Conservation (phyloP, 2,329 filamentous ascomycete species). For the Nothophoma quercina region DNA sequence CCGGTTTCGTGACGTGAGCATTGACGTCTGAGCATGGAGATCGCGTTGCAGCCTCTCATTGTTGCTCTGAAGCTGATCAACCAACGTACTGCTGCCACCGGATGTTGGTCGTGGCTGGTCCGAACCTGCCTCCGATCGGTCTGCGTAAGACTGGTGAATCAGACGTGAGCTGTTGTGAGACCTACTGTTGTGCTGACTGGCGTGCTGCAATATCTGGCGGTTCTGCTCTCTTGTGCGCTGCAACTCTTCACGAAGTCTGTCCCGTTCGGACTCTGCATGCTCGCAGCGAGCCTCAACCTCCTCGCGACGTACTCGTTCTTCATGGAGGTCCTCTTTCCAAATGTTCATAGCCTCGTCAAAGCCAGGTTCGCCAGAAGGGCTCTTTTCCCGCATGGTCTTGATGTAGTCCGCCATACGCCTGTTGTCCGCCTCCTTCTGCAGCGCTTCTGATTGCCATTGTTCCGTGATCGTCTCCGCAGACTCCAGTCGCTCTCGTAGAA, state of each 20-base stretch:
- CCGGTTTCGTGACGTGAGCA: conserved; percentile 93
- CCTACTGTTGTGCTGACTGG: conserved; percentile 48
- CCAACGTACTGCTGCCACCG: conserved; percentile 69
- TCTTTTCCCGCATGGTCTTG: conserved; percentile 64
- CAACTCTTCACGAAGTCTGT: conserved; percentile 82
- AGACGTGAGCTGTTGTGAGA: conserved; percentile 50
- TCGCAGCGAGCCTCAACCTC: conserved; percentile 87
- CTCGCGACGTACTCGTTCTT: conserved; percentile 87
- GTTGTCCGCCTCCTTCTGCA: conserved; percentile 84
- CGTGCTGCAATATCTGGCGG: conserved; percentile 39
- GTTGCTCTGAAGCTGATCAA: conserved; percentile 89
- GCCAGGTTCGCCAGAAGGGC: conserved; percentile 46
- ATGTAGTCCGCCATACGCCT: conserved; percentile 85
- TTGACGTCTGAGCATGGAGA: conserved; percentile 93
- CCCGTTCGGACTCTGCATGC: conserved; percentile 88
- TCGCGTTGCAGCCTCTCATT: conserved; percentile 92
- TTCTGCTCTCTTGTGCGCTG: conserved; percentile 67
- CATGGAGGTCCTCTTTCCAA: conserved; percentile 93
- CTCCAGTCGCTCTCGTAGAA: conserved; percentile 84
- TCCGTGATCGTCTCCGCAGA: conserved; percentile 86
- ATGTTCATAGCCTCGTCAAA: conserved; percentile 68
- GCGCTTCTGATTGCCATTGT: conserved; percentile 76
- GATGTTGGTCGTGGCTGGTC: conserved; percentile 43
- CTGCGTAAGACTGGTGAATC: conserved; percentile 47
- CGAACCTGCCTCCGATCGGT: conserved; percentile 50